Percentiles rank a stretch among this genome's conserved stretches.
Evolutionary conservation across 2,329 filamentous ascomycete species (phyloP).

Genomic region (Penicillium fuscoglaucum): DNA sequence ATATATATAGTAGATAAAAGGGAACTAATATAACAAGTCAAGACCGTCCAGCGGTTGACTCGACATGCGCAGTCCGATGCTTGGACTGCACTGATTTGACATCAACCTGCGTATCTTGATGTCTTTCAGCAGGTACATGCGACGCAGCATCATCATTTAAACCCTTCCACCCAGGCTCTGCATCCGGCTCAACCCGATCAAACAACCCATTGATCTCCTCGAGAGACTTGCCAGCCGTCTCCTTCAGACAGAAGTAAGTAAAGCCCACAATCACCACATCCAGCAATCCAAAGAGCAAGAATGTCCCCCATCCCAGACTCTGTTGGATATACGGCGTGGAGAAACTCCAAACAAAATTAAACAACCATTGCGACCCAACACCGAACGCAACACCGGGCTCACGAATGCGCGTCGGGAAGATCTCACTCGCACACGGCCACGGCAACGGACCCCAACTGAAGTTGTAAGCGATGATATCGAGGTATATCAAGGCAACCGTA

Average conservation of each 20-base stretch:
- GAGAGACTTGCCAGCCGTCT: constrained; percentile 56
- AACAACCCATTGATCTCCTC: constrained; percentile 60
- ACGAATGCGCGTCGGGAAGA: constrained; percentile 42
- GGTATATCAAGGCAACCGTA: constrained; percentile 56
- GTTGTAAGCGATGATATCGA: constrained; percentile 52
- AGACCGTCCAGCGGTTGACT: constrained; percentile 16
- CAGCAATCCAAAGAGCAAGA: constrained; percentile 47
- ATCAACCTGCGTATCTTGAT: neutral
- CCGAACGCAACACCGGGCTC: constrained; percentile 43
- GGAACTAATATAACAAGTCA: constrained; percentile 3
- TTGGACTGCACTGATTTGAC: constrained; percentile 8
- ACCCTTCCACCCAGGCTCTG: constrained; percentile 17
- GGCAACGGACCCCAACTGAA: constrained; percentile 44
- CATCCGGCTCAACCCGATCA: constrained; percentile 32
- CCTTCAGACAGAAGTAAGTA: constrained; percentile 56
- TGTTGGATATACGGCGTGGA: constrained; percentile 47
- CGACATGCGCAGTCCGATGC: constrained; percentile 11
- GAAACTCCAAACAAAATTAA: constrained; percentile 45
- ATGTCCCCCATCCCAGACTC: constrained; percentile 50
- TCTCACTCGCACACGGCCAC: constrained; percentile 43
- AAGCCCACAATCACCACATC: constrained; percentile 51
- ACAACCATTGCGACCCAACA: constrained; percentile 43
- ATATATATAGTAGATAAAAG: neutral
- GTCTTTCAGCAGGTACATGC: neutral
- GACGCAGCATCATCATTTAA: neutral